Conservation (phyloP, 805 yeast genomes). For the Sungouiozyma intestinalis region DNA sequence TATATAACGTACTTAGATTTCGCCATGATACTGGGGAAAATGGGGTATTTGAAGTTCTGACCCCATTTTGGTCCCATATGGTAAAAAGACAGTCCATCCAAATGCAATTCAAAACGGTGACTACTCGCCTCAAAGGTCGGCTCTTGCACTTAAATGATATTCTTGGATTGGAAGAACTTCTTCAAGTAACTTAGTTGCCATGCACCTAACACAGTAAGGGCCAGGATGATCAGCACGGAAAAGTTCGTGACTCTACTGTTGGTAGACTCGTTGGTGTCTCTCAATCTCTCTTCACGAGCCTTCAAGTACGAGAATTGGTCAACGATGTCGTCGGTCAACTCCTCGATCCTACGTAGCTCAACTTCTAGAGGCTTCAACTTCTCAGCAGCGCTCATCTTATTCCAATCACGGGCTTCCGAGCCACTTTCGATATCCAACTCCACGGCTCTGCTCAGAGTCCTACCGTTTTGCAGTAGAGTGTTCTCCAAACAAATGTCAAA, state of each 20-base stretch:
- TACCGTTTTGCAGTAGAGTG: constrained; percentile 24
- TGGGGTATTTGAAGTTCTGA: constrained; percentile 34
- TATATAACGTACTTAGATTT: constrained; percentile 36
- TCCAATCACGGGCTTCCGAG: constrained; percentile 97
- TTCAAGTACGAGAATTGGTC: constrained; percentile 75
- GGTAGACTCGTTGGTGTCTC: constrained; percentile 96
- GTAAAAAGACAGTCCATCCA: no score
- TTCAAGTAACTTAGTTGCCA: constrained; percentile 93
- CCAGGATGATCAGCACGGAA: constrained; percentile 55
- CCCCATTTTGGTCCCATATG: no score
- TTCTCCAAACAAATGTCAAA: constrained; percentile 90
- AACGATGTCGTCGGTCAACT: constrained; percentile 70
- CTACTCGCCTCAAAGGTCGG: no score
- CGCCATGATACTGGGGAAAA: constrained; percentile 38
- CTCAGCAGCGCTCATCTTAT: constrained; percentile 84
- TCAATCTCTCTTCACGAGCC: constrained; percentile 78
- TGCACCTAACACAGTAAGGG: constrained; percentile 68
- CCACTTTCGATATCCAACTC: constrained; percentile 93
- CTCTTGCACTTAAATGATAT: constrained; percentile 40
- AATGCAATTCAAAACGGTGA: no score
- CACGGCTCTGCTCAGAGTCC: constrained; percentile 52
- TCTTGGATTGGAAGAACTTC: constrained; percentile 82
- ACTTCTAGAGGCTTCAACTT: constrained; percentile 89
- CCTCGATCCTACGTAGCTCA: constrained; percentile 79
- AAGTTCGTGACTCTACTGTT: constrained; percentile 87